Percentiles rank a stretch among this genome's conserved stretches.
phyloP scores from a whole-genome alignment of 345 rosid species.

The Theobroma cacao region DNA sequence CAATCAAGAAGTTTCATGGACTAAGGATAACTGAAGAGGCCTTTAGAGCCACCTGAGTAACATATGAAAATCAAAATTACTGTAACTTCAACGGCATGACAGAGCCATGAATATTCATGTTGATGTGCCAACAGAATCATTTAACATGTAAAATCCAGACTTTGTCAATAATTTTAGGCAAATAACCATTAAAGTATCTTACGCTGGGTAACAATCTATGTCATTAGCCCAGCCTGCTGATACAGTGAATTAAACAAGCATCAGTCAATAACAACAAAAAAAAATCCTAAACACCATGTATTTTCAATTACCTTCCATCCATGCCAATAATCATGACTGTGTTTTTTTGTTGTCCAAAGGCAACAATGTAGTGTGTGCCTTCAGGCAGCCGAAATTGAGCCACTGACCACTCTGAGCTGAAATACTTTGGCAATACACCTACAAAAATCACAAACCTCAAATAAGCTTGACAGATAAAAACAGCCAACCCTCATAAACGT shows the following conservation, averaged over 20 bases:
- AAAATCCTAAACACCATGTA: too few species aligned
- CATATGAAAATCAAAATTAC: not conserved
- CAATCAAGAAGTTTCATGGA: not conserved
- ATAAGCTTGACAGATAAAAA: not conserved
- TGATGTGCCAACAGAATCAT: not conserved
- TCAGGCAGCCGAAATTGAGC: slow-evolving; percentile 80
- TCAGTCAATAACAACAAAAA: not conserved
- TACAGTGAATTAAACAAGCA: not conserved
- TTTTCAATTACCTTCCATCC: slow-evolving; percentile 80
- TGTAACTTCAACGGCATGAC: not conserved
- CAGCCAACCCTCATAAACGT: not conserved
- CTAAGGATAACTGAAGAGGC: not conserved
- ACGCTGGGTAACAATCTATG: not conserved
- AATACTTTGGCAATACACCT: slow-evolving; percentile 94
- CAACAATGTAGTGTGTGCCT: slow-evolving; percentile 75
- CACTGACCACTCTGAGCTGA: slow-evolving; percentile 96
- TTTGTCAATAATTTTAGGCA: not conserved
- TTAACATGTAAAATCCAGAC: not conserved
- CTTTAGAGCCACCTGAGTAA: not conserved
- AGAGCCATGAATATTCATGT: too few species aligned
- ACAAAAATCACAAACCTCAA: not conserved
- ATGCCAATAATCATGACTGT: slow-evolving; percentile 84
- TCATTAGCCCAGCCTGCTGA: not conserved
- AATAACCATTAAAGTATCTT: not conserved
- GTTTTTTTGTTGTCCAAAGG: slow-evolving; percentile 87